Percentiles rank a stretch among this genome's conserved stretches.
phyloP scores from a whole-genome alignment of 169 alveolate species.

The Plasmodium knowlesi region DNA sequence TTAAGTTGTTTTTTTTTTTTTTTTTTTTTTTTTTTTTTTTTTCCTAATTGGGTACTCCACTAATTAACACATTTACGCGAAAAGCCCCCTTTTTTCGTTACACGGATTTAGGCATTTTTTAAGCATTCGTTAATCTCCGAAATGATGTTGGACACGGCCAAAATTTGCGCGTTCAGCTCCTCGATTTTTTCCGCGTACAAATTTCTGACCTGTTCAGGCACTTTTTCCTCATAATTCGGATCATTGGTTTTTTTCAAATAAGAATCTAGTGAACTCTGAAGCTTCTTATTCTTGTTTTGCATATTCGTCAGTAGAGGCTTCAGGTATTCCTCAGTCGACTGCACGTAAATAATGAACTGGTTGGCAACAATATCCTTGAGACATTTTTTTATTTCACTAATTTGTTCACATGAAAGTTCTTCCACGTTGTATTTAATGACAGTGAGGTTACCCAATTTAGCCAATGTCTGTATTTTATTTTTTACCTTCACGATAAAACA shows the following conservation, averaged over 20 bases:
- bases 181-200: constrained; percentile 85
- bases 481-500: constrained; percentile 72
- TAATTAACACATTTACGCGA: background rate
- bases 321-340: constrained; percentile 74
- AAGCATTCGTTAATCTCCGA: constrained; percentile 67
- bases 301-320: constrained; percentile 78
- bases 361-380: constrained; percentile 73
- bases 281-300: constrained; percentile 77
- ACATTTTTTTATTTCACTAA: constrained; percentile 25
- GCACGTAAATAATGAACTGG: constrained; percentile 79
- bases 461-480: constrained; percentile 71
- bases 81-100: background rate
- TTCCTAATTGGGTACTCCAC: background rate
- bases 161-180: constrained; percentile 76
- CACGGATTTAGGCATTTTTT: background rate
- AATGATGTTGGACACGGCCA: constrained; percentile 45
- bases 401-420: constrained; percentile 50
- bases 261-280: constrained; percentile 81
- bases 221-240: constrained; percentile 87
- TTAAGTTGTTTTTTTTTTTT: background rate
- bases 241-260: constrained; percentile 82
- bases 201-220: constrained; percentile 86
- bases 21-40: background rate
- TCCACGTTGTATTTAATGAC: constrained; percentile 67
- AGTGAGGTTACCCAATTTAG: constrained; percentile 47